Evolutionary conservation across 495 filamentous ascomycete genomes (phyloP), one percentile per base, ranked within the genome.

Genomic region (Podospora pseudopauciseta): DNA sequence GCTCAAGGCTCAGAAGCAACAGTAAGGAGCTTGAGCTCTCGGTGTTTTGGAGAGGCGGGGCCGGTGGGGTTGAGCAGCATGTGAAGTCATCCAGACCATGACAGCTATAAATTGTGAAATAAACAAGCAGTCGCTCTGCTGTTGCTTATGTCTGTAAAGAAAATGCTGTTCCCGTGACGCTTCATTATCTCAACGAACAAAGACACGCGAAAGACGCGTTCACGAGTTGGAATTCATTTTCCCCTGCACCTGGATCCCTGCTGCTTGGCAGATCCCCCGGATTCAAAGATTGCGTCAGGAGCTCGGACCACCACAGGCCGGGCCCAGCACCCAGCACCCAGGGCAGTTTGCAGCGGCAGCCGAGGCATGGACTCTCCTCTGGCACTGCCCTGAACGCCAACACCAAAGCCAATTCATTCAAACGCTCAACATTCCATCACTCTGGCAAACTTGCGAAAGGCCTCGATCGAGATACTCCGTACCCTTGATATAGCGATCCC

Each of bases 321-420:
- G 26, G 1, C 39, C 13, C 15, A 49, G 39, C 39, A 49, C 39
- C 59, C 26, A 61, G 23, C 23, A 23, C 23, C 23, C 23, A 23
- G 23, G 19, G 56, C 56, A 16, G 39, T 49, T 49, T 49, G 39
- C 57, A 66, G 49, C 68, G 7, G 39, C 57, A 70, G 49, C 68
- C 68, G 68, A 70, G 68, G 68, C 68, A 70, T 63, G 57, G 59
- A 61, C 39, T 49, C 34, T 39, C 6, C 23, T 39, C 39, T 49
- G 39, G 9, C 39, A 11, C 39, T 49, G 39, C 39, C 39, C 39
- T 49, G 39, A 49, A 49, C 39, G 39, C 39, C 39, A 49, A 49
- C 39, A 4, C 39, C 39, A 16, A 49, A 5, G 39, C 19, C 59
- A 28, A 34, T 18, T 32, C 30, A 30, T 61, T 3, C 49, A 61